Conservation (phyloP, 2,329 filamentous ascomycete genomes). For the Fusarium napiforme region DNA sequence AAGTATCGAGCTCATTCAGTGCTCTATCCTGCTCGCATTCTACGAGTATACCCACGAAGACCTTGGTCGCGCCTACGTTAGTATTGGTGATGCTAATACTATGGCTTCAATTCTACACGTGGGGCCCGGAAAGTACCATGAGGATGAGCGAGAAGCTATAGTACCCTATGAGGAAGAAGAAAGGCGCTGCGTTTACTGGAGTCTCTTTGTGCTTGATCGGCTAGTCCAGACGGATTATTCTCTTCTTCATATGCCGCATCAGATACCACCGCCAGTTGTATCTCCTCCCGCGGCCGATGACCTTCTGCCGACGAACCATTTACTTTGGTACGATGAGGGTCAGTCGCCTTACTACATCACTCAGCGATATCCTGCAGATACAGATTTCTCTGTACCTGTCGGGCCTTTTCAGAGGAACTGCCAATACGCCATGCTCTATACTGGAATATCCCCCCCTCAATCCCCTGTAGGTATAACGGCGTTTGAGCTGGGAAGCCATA, state of each 20-base stretch:
- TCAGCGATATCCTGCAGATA: slow-evolving; percentile 42
- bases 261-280: slow-evolving; percentile 48
- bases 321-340: slow-evolving; percentile 44
- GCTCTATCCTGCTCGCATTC: slow-evolving; percentile 53
- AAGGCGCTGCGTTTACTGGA: slow-evolving; percentile 55
- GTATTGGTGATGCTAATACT: slow-evolving; percentile 53
- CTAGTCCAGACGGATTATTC: slow-evolving; percentile 47
- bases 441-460: slow-evolving; percentile 39
- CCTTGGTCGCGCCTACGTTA: slow-evolving; percentile 54
- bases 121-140: slow-evolving; percentile 49
- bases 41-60: slow-evolving; percentile 58
- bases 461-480: not conserved
- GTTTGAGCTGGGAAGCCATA: not conserved
- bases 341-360: slow-evolving; percentile 27
- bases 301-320: slow-evolving; percentile 48
- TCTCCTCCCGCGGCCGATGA: slow-evolving; percentile 43
- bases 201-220: slow-evolving; percentile 56
- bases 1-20: slow-evolving; percentile 54
- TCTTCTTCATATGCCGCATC: slow-evolving; percentile 46
- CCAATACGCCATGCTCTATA: slow-evolving; percentile 49
- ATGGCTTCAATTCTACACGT: slow-evolving; percentile 50
- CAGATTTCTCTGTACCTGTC: slow-evolving; percentile 44
- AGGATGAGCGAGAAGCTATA: slow-evolving; percentile 41
- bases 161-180: slow-evolving; percentile 51
- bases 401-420: slow-evolving; percentile 50